These are phyloP conservation scores for Leptomonas seymouri DNA, from an alignment of 208 protist genomes.

Conservation along the genomic window DNA sequence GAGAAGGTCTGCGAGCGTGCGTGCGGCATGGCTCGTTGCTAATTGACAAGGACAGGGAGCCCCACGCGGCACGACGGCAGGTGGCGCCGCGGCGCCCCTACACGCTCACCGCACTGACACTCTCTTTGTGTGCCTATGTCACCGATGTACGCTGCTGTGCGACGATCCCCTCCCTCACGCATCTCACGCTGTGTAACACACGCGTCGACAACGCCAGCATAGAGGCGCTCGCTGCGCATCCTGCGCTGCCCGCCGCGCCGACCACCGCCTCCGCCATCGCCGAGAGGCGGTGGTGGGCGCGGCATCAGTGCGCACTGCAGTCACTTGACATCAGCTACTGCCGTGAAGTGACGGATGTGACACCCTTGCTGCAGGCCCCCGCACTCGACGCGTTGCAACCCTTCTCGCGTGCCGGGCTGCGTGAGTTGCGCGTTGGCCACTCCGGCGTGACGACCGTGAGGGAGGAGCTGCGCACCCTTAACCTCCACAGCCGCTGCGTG, in stretches of 20 bases:
- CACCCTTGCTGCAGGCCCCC: slow-evolving; percentile 9
- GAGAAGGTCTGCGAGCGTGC: neutral
- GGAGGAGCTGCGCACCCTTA: slow-evolving; percentile 23
- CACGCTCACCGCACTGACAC: slow-evolving; percentile 21
- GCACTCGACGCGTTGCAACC: neutral
- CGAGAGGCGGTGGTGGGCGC: slow-evolving; percentile 5
- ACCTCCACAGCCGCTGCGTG: slow-evolving; percentile 13
- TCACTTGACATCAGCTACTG: slow-evolving; percentile 27
- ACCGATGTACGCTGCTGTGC: slow-evolving; percentile 32
- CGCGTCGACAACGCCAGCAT: slow-evolving; percentile 18
- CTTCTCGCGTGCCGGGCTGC: slow-evolving; percentile 5
- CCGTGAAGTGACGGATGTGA: slow-evolving; percentile 19
- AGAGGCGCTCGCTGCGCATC: slow-evolving; percentile 8
- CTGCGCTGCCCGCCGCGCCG: neutral
- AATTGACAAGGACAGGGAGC: neutral
- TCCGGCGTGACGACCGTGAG: slow-evolving; percentile 20
- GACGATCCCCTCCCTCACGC: slow-evolving; percentile 26
- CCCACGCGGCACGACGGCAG: neutral
- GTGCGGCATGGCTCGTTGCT: neutral
- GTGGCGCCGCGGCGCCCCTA: slow-evolving; percentile 8
- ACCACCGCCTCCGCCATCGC: neutral
- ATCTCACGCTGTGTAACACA: slow-evolving; percentile 18
- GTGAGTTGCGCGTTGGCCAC: slow-evolving; percentile 10
- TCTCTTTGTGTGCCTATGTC: slow-evolving; percentile 35
- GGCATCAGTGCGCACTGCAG: slow-evolving; percentile 23